phyloP scores from a whole-genome alignment of 2,329 filamentous ascomycete genomes.

The Dactylellina cionopaga region DNA sequence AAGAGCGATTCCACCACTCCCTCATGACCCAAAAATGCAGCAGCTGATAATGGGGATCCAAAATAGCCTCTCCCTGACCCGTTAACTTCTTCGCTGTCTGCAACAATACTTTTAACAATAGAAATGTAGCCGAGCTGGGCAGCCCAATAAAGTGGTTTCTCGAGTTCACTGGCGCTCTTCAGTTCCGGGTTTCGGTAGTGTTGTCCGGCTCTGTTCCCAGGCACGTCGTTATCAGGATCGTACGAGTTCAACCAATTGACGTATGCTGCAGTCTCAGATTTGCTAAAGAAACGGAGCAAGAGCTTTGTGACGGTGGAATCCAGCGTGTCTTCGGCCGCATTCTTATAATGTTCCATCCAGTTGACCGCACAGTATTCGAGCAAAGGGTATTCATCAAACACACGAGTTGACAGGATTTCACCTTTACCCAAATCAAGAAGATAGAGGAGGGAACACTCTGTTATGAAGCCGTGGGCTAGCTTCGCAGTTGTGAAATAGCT shows the following conservation, averaged over 20 bases:
- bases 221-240: slow-evolving; percentile 13
- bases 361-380: slow-evolving; percentile 29
- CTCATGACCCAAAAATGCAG: slow-evolving; percentile 55
- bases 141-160: slow-evolving; percentile 20
- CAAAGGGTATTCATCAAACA: slow-evolving; percentile 26
- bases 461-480: slow-evolving; percentile 2
- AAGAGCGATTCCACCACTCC: slow-evolving; percentile 58
- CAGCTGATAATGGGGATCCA: slow-evolving; percentile 57
- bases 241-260: slow-evolving; percentile 34
- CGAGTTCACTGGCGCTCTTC: background rate
- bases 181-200: background rate
- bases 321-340: background rate
- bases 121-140: background rate
- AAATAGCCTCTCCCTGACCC: slow-evolving; percentile 34
- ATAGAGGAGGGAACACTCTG: slow-evolving; percentile 28
- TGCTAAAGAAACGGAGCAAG: slow-evolving; percentile 8
- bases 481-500: slow-evolving; percentile 4
- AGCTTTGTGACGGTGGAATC: background rate
- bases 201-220: background rate
- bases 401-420: background rate
- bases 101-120: background rate
- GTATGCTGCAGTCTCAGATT: background rate
- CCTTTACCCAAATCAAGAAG: slow-evolving; percentile 15
- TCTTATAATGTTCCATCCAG: slow-evolving; percentile 28
- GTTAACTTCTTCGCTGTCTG: slow-evolving; percentile 4